Base-by-base conservation (phyloP, 2,329 filamentous ascomycete species). In the Helotiales sp. region DNA sequence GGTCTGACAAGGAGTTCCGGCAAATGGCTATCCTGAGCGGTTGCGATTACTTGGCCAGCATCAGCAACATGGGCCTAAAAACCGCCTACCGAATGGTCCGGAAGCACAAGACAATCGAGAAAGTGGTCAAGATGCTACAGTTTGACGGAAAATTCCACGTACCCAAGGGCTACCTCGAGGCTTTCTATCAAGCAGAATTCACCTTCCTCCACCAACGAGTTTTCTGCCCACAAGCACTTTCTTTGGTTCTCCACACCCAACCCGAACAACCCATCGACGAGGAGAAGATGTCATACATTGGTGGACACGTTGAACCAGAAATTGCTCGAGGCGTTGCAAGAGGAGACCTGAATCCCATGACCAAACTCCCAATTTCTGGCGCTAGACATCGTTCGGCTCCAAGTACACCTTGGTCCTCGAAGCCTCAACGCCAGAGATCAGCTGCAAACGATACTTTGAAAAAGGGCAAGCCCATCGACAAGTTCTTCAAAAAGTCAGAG, bases 171-270 rank as follows among this genome's bases (percentile, higher is more conserved):
- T 99, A 98, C 70, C 76, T 95, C 27, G 85, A 89, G 7, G 80
- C 84, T 19, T 99, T 98, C 71, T 83, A 85, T 60, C 87, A 93
- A 70, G 95, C 95, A 0, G 95, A 99, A 73, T 78, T 90, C 65
- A 98, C 95, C 0, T 99, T 99, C 69, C 76, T 97, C 17, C 90
- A 98, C 69, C 95, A 97, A 75, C 90, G 95, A 75, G 93, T 98
- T 2, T 99, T 90, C 72, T 98, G 93, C 71, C 92, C 93, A 0
- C 77, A 80, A 34, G 80, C 82, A 40, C 80, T 87, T 57, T 77
- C 85, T 60, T 74, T 98, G 44, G 89, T 96, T 38, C 86, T 91
- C 59, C 79, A 96, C 58, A 95, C 86, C 1, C 79, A 85, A 13
- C 81, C 88, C 0, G 82, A 85, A 0, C 76, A 81, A 5, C 83